phyloP scores from a whole-genome alignment of 164 flowering plant genomes.

The Tinospora cordifolia region DNA sequence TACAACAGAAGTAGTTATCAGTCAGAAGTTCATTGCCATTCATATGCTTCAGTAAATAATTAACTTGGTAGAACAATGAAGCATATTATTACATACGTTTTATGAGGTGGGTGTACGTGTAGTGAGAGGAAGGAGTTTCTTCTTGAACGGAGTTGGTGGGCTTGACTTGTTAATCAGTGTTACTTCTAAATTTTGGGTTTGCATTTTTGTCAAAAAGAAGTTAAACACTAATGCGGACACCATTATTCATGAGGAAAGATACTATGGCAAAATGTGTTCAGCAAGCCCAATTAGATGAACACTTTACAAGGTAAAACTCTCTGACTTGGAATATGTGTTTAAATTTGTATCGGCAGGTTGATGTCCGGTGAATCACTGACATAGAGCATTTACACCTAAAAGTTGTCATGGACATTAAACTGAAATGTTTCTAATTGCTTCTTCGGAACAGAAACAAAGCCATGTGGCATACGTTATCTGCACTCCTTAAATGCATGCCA shows the following conservation, averaged over 20 bases:
- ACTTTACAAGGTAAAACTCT: conserved; percentile 76
- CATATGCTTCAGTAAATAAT: background rate
- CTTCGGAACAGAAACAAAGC: too few relatives aligned
- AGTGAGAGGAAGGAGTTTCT: conserved; percentile 95
- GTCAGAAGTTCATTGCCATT: background rate
- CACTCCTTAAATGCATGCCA: too few relatives aligned
- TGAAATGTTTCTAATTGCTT: too few relatives aligned
- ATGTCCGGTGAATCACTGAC: background rate
- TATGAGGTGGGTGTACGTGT: conserved; percentile 55
- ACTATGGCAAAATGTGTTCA: conserved; percentile 97
- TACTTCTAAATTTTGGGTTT: conserved; percentile 74
- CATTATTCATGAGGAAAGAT: conserved; percentile 93
- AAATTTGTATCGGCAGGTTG: background rate
- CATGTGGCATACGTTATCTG: too few relatives aligned
- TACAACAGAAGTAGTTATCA: background rate
- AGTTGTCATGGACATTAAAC: too few relatives aligned
- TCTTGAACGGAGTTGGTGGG: conserved; percentile 81
- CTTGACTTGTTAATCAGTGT: conserved; percentile 82
- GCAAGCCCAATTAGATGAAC: conserved; percentile 95
- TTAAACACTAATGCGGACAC: conserved; percentile 66
- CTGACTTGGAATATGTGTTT: background rate
- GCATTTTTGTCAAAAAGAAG: conserved; percentile 56
- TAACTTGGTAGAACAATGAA: too few relatives aligned
- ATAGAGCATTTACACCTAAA: too few relatives aligned
- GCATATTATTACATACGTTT: background rate